Conservation (phyloP, 2,329 filamentous ascomycete species). For the Pestalotiopsis sp. region DNA sequence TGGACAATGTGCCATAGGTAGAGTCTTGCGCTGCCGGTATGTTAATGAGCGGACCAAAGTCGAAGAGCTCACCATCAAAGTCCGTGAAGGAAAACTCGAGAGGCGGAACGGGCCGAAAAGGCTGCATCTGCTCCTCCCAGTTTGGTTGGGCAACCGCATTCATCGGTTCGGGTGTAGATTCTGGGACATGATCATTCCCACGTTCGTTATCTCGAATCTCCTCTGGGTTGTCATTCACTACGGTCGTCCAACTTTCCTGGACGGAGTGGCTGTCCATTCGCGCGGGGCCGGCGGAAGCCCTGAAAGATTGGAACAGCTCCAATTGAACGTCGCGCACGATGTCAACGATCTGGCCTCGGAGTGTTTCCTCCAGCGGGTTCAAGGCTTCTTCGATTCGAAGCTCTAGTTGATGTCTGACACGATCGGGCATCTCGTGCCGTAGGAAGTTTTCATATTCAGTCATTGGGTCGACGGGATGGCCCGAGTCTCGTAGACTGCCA, state of each 20-base stretch:
- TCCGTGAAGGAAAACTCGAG: not conserved
- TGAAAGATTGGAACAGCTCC: conserved; percentile 11
- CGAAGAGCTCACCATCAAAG: not conserved
- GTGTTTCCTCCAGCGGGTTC: conserved; percentile 17
- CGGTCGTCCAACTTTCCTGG: not conserved
- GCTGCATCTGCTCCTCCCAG: not conserved
- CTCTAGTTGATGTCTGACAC: conserved; percentile 18
- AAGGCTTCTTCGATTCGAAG: conserved; percentile 16
- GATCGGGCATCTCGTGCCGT: conserved; percentile 14
- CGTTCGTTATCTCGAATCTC: not conserved
- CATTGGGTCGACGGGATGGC: conserved; percentile 1
- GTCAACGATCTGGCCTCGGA: conserved; percentile 18
- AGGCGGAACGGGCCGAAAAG: not conserved
- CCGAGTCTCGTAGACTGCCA: not conserved
- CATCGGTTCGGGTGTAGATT: not conserved
- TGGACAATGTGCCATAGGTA: not conserved
- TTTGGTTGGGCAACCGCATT: not conserved
- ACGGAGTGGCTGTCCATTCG: not conserved
- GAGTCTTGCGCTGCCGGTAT: not conserved
- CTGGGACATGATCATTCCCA: not conserved
- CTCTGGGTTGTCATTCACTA: not conserved
- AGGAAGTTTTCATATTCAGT: conserved; percentile 18
- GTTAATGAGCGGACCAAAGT: not conserved
- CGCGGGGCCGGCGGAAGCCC: not conserved
- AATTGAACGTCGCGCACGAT: conserved; percentile 20